Conservation (phyloP, 768 basidiomycete genomes). For the Gloeopeniophorella convolvens region DNA sequence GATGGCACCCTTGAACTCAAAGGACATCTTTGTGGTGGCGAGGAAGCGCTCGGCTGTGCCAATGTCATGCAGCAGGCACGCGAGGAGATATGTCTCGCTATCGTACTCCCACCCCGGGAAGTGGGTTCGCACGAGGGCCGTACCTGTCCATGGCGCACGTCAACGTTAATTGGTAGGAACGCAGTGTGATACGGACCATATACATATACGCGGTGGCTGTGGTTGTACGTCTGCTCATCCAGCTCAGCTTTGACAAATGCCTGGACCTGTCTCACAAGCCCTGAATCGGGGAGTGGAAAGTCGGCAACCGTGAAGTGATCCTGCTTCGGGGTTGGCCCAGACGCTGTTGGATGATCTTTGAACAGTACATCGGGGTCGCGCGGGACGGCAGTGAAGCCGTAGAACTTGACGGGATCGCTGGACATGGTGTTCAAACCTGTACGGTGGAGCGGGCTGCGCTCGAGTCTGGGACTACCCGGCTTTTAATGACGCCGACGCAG, state of each 20-base stretch:
- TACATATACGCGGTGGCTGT: conserved; percentile 44
- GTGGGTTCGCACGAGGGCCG: conserved; percentile 40
- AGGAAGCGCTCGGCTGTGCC: conserved; percentile 44
- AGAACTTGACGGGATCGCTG: conserved; percentile 26
- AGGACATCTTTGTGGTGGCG: conserved; percentile 47
- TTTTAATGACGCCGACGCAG: not conserved
- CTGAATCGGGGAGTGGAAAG: conserved; percentile 39
- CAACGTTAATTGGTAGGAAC: not conserved
- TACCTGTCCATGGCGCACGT: conserved; percentile 29
- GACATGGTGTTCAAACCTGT: not conserved
- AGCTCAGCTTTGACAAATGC: conserved; percentile 40
- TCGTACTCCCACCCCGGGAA: conserved; percentile 43
- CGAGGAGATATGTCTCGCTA: conserved; percentile 44
- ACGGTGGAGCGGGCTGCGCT: not conserved
- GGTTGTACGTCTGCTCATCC: conserved; percentile 40
- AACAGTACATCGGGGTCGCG: conserved; percentile 45
- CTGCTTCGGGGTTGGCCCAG: conserved; percentile 36
- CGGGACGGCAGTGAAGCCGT: conserved; percentile 44
- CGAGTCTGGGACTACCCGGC: not conserved
- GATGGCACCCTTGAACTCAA: conserved; percentile 51
- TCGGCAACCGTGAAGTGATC: conserved; percentile 34
- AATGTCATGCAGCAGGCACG: conserved; percentile 48
- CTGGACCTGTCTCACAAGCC: conserved; percentile 33
- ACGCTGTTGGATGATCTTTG: conserved; percentile 38
- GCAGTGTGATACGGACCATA: conserved; percentile 32